These are phyloP conservation scores for Stemphylium vesicarium DNA, from an alignment of 2,329 filamentous ascomycete species.

Conservation along the genomic window DNA sequence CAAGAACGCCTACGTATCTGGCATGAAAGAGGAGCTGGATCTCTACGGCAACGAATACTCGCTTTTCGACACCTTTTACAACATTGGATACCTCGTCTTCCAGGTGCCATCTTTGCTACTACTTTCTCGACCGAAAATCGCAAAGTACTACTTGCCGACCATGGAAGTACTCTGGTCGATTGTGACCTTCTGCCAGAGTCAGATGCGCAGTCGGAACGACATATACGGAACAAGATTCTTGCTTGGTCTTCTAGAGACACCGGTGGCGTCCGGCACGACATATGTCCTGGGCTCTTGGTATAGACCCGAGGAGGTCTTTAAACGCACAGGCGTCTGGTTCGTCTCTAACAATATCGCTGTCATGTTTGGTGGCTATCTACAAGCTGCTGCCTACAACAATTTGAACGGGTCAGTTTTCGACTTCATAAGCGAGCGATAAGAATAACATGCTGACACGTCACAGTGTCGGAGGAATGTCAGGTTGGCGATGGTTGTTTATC, in stretches of 20 bases:
- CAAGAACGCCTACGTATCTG: slow-evolving; percentile 55
- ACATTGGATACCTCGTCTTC: slow-evolving; percentile 50
- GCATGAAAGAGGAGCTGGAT: slow-evolving; percentile 41
- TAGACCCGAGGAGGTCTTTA: slow-evolving; percentile 56
- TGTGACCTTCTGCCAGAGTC: slow-evolving; percentile 49
- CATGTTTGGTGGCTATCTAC: slow-evolving; percentile 66
- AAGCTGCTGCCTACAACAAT: slow-evolving; percentile 61
- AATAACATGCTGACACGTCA: neutral
- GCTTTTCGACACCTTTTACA: slow-evolving; percentile 54
- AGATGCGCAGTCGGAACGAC: slow-evolving; percentile 47
- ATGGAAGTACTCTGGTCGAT: slow-evolving; percentile 52
- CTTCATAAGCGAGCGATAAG: too few relatives aligned
- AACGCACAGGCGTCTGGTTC: slow-evolving; percentile 62
- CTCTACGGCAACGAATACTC: slow-evolving; percentile 65
- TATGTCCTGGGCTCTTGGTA: slow-evolving; percentile 53
- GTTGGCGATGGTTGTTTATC: slow-evolving; percentile 63
- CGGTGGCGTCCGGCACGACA: slow-evolving; percentile 46
- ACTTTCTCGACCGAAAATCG: slow-evolving; percentile 47
- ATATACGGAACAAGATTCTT: slow-evolving; percentile 51
- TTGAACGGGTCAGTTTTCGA: slow-evolving; percentile 52
- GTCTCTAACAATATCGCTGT: slow-evolving; percentile 59
- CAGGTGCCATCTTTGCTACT: slow-evolving; percentile 49
- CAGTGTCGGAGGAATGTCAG: slow-evolving; percentile 53
- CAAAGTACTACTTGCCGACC: slow-evolving; percentile 47
- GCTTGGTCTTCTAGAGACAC: slow-evolving; percentile 46